These are phyloP conservation scores for Monosporascus sp. DNA, from an alignment of 2,329 filamentous ascomycete genomes.

Conservation along the genomic window DNA sequence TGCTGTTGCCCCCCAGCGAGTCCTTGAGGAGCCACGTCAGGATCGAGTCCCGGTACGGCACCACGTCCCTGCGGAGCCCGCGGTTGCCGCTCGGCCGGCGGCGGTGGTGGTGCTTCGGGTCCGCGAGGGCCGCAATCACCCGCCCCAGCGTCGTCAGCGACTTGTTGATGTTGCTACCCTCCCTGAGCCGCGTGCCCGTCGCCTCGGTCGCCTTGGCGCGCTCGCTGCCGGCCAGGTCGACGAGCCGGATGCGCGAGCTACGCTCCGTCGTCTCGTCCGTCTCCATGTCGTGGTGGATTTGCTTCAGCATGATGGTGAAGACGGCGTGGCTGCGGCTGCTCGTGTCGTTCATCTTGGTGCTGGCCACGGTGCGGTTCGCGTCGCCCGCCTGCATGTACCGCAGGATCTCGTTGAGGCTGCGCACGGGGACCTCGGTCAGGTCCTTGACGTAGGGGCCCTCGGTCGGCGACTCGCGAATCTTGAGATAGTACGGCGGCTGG, in stretches of 20 bases:
- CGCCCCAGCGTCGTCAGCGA: constrained; percentile 91
- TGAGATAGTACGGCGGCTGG: constrained; percentile 83
- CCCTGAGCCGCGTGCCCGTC: constrained; percentile 81
- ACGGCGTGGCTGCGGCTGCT: constrained; percentile 94
- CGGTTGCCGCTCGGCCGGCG: constrained; percentile 41
- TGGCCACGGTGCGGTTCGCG: constrained; percentile 77
- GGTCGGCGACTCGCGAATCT: constrained; percentile 90
- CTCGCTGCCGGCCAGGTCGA: constrained; percentile 92
- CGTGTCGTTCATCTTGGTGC: constrained; percentile 99
- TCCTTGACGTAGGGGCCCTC: constrained; percentile 98
- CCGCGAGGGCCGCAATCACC: constrained; percentile 86
- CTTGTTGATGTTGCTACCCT: constrained; percentile 99
- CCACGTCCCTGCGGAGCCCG: constrained; percentile 47
- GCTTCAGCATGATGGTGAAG: constrained; percentile 96
- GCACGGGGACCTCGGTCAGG: constrained; percentile 86
- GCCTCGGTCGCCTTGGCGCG: constrained; percentile 93
- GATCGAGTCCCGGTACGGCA: constrained; percentile 90
- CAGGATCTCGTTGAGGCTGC: constrained; percentile 80
- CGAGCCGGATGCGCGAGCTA: constrained; percentile 85
- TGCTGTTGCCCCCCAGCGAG: constrained; percentile 90
- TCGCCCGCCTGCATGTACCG: constrained; percentile 89
- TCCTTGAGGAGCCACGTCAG: constrained; percentile 87
- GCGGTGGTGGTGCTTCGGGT: constrained; percentile 51
- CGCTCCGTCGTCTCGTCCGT: constrained; percentile 98
- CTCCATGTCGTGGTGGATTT: constrained; percentile 94